phyloP scores from a whole-genome alignment of 2,329 filamentous ascomycete species.

The Botrytis fragariae region DNA sequence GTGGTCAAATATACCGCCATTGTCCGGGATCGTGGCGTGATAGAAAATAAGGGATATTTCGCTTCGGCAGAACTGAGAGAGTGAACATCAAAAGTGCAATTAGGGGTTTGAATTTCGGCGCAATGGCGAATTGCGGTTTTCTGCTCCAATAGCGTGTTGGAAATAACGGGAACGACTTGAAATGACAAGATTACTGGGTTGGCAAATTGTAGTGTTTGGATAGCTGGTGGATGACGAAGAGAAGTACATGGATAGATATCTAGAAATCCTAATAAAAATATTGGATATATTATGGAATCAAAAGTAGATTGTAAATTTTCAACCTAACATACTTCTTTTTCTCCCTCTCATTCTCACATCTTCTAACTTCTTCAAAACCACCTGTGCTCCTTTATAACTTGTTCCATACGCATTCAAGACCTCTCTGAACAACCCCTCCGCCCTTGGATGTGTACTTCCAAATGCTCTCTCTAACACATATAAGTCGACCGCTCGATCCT shows the following conservation, averaged over 20 bases:
- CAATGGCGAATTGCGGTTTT: not conserved
- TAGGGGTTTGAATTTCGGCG: not conserved
- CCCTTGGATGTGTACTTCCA: slow-evolving; percentile 86
- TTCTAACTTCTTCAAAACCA: slow-evolving; percentile 78
- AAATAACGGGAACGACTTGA: not conserved
- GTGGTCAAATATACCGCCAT: slow-evolving; percentile 97
- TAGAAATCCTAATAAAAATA: not conserved
- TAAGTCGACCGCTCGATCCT: slow-evolving; percentile 92
- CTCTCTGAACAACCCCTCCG: slow-evolving; percentile 71
- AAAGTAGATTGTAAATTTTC: slow-evolving; percentile 22
- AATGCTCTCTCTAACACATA: slow-evolving; percentile 96
- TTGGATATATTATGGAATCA: not conserved
- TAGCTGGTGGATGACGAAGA: not conserved
- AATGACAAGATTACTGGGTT: not conserved
- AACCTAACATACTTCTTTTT: slow-evolving; percentile 97
- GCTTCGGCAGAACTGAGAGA: slow-evolving; percentile 71
- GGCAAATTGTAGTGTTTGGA: not conserved
- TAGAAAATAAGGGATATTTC: slow-evolving; percentile 98
- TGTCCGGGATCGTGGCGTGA: slow-evolving; percentile 87
- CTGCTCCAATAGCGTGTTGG: not conserved
- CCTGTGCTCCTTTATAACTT: slow-evolving; percentile 70
- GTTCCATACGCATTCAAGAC: slow-evolving; percentile 72
- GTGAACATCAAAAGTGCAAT: slow-evolving; percentile 22
- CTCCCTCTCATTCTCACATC: slow-evolving; percentile 91
- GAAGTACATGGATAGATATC: not conserved